phyloP scores from a whole-genome alignment of 441 rosid species.

The Erodium trifolium region DNA sequence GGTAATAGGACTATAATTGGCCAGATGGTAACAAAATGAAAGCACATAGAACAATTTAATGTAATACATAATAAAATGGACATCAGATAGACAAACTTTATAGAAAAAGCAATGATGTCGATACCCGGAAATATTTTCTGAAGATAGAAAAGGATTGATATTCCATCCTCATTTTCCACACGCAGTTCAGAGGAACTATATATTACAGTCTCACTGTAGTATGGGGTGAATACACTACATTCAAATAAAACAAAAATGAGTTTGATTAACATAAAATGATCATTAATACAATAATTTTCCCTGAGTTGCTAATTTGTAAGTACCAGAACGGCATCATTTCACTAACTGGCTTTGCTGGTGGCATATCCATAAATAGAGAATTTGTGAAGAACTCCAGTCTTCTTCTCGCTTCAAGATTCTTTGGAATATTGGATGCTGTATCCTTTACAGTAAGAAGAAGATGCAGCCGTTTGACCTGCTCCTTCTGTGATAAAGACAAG shows the following conservation, averaged over 20 bases:
- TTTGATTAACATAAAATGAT: constrained; percentile 18
- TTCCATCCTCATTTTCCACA: constrained; percentile 97
- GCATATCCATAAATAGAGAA: constrained; percentile 97
- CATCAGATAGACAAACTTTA: background rate
- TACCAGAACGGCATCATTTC: constrained; percentile 92
- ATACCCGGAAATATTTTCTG: constrained; percentile 98
- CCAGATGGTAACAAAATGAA: background rate
- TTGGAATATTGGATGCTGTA: constrained; percentile 86
- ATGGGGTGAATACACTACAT: constrained; percentile 95
- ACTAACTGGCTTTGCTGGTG: constrained; percentile 77
- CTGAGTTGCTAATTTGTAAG: constrained; percentile 11
- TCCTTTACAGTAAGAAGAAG: constrained; percentile 98
- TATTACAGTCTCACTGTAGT: constrained; percentile 98
- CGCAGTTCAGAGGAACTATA: constrained; percentile 89
- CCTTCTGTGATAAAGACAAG: constrained; percentile 48
- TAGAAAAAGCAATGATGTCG: constrained; percentile 17
- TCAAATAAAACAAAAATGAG: constrained; percentile 23
- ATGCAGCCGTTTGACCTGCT: constrained; percentile 89
- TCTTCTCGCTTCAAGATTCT: constrained; percentile 98
- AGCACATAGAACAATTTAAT: background rate
- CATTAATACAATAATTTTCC: constrained; percentile 8
- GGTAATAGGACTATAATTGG: background rate
- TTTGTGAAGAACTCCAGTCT: constrained; percentile 85
- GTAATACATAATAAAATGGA: background rate
- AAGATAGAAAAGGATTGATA: constrained; percentile 94